Evolutionary conservation across 2,329 filamentous ascomycete species (phyloP).

Genomic region (Berkeleyomyces basicola): DNA sequence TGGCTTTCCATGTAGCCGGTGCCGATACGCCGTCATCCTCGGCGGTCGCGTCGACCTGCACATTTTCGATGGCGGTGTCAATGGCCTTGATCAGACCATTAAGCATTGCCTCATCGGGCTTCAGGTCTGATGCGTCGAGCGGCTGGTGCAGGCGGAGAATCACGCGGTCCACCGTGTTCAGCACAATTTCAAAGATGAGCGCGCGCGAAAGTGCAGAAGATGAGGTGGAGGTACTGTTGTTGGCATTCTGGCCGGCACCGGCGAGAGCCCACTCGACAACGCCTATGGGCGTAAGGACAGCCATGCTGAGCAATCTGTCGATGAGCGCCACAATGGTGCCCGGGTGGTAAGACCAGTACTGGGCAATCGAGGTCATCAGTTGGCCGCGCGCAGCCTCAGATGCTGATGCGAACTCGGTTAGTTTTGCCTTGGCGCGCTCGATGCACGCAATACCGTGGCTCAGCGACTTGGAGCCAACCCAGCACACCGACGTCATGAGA

Average conservation of each 20-base stretch:
- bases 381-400: conserved; percentile 66
- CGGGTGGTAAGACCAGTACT: conserved; percentile 85
- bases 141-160: conserved; percentile 7
- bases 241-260: conserved; percentile 31
- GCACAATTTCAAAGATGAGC: conserved; percentile 79
- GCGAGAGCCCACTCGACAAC: conserved; percentile 83
- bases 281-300: conserved; percentile 69
- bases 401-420: conserved; percentile 59
- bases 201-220: conserved; percentile 54
- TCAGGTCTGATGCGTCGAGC: conserved; percentile 6
- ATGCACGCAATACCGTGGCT: conserved; percentile 93
- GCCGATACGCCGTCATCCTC: conserved; percentile 30
- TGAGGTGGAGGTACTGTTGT: conserved; percentile 34
- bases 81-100: conserved; percentile 34
- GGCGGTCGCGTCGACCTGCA: conserved; percentile 51
- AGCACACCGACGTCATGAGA: conserved; percentile 85
- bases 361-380: conserved; percentile 78
- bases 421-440: conserved; percentile 79
- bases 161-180: conserved; percentile 51
- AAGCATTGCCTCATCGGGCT: not conserved
- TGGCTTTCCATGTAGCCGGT: conserved; percentile 62
- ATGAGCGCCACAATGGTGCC: conserved; percentile 84
- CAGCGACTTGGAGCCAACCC: conserved; percentile 84
- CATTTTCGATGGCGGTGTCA: conserved; percentile 47
- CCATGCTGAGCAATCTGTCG: conserved; percentile 95